Evolutionary conservation across 1,284 basidiomycete species (phyloP).

Genomic region (Erythrobasidium hasegawianum): DNA sequence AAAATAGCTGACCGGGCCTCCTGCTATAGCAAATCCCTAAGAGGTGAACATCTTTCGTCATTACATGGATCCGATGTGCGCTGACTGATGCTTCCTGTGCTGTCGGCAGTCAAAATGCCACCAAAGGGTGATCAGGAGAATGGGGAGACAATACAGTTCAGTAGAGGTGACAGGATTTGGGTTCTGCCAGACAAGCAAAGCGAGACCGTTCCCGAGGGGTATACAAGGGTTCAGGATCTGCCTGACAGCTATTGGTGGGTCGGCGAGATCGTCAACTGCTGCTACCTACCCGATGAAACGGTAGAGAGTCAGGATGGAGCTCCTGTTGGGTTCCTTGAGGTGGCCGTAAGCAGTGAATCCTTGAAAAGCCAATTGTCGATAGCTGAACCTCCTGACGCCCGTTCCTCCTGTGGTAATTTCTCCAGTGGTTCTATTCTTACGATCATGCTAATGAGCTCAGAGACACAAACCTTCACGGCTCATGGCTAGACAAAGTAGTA

Average conservation of each 20-base stretch:
- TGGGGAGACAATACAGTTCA: constrained; percentile 10
- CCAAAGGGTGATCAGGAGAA: neutral
- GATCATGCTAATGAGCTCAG: neutral
- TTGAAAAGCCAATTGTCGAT: too few relatives aligned
- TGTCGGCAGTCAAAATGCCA: too few relatives aligned
- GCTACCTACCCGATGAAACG: constrained; percentile 3
- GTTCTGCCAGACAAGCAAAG: constrained; percentile 20
- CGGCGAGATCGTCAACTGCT: constrained; percentile 25
- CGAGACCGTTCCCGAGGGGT: neutral
- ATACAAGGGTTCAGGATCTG: constrained; percentile 5
- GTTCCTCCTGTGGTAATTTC: neutral
- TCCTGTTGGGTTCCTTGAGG: constrained; percentile 6
- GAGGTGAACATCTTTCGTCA: too few relatives aligned
- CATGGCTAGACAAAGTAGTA: neutral
- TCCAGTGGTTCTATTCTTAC: neutral
- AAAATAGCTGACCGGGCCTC: too few relatives aligned
- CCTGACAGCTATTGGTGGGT: constrained; percentile 27
- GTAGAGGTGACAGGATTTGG: constrained; percentile 27
- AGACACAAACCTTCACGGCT: neutral
- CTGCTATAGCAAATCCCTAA: too few relatives aligned
- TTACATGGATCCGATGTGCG: too few relatives aligned
- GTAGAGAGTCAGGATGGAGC: too few relatives aligned
- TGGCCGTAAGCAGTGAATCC: constrained; percentile 19
- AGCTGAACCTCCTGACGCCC: too few relatives aligned
- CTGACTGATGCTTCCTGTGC: too few relatives aligned